Percentiles rank a stretch among this genome's conserved stretches.
Evolutionary conservation across 1,284 basidiomycete species (phyloP).

Genomic region (Cryptococcus depauperatus): DNA sequence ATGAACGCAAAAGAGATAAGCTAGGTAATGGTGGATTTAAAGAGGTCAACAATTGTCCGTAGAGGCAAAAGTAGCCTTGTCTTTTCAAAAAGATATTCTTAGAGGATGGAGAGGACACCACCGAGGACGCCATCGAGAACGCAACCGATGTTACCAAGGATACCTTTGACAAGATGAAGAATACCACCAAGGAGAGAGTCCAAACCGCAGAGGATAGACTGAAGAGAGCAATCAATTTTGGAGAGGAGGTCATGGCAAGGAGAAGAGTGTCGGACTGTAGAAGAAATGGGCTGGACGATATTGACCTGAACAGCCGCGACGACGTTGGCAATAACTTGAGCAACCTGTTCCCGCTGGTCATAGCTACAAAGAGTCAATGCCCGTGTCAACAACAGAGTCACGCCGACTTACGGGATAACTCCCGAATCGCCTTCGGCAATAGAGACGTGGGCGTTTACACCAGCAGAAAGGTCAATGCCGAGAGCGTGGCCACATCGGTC

Average conservation of each 20-base stretch:
- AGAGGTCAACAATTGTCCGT: too few species aligned
- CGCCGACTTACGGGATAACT: not conserved
- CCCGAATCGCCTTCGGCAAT: constrained; percentile 1
- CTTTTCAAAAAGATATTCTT: too few species aligned
- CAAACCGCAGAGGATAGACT: not conserved
- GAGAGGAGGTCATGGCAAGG: not conserved
- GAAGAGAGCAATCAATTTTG: not conserved
- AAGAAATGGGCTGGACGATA: not conserved
- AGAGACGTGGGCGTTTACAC: constrained; percentile 7
- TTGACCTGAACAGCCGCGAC: not conserved
- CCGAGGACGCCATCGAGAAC: not conserved
- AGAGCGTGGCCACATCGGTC: constrained; percentile 10
- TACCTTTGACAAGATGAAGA: not conserved
- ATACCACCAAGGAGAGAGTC: not conserved
- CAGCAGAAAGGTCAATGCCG: constrained; percentile 9
- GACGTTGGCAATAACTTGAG: not conserved
- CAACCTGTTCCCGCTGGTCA: not conserved
- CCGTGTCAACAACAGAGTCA: not conserved
- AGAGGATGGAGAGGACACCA: not conserved
- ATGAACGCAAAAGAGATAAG: too few species aligned
- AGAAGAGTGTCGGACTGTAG: not conserved
- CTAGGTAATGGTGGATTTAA: too few species aligned
- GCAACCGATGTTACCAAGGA: too few species aligned
- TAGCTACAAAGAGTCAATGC: not conserved
- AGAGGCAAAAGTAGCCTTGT: too few species aligned